Base-by-base conservation (phyloP, 495 filamentous ascomycete genomes). In the Tuber microsphaerosporum region DNA sequence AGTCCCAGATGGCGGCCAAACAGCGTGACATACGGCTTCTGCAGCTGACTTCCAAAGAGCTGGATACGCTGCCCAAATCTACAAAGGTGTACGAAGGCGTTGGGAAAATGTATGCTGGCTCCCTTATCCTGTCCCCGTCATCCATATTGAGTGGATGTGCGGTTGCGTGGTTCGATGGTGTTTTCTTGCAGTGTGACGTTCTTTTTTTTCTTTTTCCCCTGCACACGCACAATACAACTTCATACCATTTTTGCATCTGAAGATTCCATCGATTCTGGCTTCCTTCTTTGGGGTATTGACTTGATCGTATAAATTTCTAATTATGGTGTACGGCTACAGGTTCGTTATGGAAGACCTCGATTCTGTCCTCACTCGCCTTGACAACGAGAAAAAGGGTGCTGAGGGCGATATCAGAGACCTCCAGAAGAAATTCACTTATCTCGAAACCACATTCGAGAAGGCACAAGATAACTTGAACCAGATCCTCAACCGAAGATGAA, bases 391-490 rank as follows among this genome's bases (percentile, higher is more conserved):
- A 71, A 86, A 90, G 82, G 90, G 92, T 77, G 84, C 94, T 46
- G 91, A 93, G 78, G 85, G 88, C 37, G 94, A 97, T 76, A 88
- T 97, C 75, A 86, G 90, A 73, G 90, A 88, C 71, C 85, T 97
- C 74, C 91, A 92, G 77, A 97, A 97, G 89, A 93, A 94, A 85
- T 87, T 97, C 75, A 89, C 94, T 74, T 98, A 97, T 83, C 88
- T 97, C 14, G 96, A 99, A 86, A 95, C 91, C 74, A 98, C 95
- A 71, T 89, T 92, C 82, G 92, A 96, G 87, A 99, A 97, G 80
- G 95, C 93, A 83, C 88, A 90, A 78, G 90, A 93, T 80, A 92
- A 97, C 81, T 89, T 98, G 77, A 92, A 97, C 84, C 91, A 92
- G 84, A 93, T 99, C 72, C 86, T 94, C 75, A 89, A 88, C 81